These are phyloP conservation scores for Penicillium dipodomyicola DNA, from an alignment of 495 filamentous ascomycete genomes.

Conservation along the genomic window DNA sequence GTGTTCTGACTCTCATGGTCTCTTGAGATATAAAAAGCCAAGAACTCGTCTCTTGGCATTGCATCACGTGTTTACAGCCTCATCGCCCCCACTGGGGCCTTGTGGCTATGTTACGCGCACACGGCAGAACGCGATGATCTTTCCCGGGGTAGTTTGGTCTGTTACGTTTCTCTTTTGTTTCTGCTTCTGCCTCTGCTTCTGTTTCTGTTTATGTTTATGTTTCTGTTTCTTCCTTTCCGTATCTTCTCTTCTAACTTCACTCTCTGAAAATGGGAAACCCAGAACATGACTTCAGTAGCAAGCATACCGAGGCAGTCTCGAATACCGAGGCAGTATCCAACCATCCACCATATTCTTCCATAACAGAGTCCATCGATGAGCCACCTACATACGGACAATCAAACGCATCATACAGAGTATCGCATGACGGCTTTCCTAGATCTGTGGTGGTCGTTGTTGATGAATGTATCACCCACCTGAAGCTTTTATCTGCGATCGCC, in stretches of 20 bases:
- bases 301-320: background rate
- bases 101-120: conserved; percentile 6
- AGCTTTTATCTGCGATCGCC: background rate
- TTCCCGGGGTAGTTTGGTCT: background rate
- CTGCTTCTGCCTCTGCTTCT: no score
- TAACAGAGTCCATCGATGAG: background rate
- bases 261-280: background rate
- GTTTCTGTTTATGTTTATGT: no score
- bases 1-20: background rate
- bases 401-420: background rate
- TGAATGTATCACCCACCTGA: background rate
- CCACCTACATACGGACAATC: background rate
- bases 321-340: background rate
- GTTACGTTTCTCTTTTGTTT: background rate
- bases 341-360: background rate
- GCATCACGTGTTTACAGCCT: background rate
- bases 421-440: background rate
- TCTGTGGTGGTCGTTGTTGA: background rate
- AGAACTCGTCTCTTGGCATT: background rate
- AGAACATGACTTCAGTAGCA: background rate
- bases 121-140: background rate
- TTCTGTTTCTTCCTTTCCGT: background rate
- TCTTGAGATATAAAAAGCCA: background rate
- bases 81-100: background rate
- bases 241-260: background rate